Base-by-base conservation (phyloP, 306 rosid genomes). In the Prunus kanzakura region DNA sequence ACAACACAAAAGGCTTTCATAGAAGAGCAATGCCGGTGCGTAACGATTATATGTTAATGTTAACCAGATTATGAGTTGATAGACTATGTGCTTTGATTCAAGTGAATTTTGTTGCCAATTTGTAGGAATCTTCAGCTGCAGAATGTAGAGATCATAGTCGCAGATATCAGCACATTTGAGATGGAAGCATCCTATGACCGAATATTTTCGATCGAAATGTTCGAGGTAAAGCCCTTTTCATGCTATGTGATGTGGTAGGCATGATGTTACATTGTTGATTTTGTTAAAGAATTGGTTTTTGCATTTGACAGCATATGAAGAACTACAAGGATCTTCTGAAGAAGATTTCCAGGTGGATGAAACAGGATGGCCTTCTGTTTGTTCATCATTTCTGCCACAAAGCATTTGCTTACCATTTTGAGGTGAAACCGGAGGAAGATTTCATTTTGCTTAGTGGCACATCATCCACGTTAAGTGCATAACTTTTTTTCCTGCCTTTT, bases 271-370 rank as follows among this genome's bases (percentile, higher is more conserved):
- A 22, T 10, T 11, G 11, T 56, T 10, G 18, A 51, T 51, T 47
- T 73, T 29, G 51, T 67, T 76, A 69, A 45, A 25, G 71, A 62
- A 32, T 25, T 38, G 38, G 67, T 35, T 47, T 78, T 74, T 68
- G 45, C 50, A 55, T 49, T 71, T 84, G 70, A 72, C 86, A 94
- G 98, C 97, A 92, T 83, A 92, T 94, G 98, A 94, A 94, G 90
- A 94, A 94, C 87, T 94, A 94, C 50, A 84, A 79, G 81, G 89
- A 89, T 52, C 98, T 94, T 82, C 89, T 92, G 72, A 87, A 90
- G 77, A 94, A 92, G 87, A 94, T 94, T 87, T 89, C 97, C 77
- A 78, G 68, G 50, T 94, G 97, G 98, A 84, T 92, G 97, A 87
- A 92, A 76, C 87, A 87, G 76, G 95, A 92, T 55, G 49, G 91